Evolutionary conservation across 768 basidiomycete genomes (phyloP), one percentile per base, ranked within the genome.

Genomic region (Ephemerocybe angulata): DNA sequence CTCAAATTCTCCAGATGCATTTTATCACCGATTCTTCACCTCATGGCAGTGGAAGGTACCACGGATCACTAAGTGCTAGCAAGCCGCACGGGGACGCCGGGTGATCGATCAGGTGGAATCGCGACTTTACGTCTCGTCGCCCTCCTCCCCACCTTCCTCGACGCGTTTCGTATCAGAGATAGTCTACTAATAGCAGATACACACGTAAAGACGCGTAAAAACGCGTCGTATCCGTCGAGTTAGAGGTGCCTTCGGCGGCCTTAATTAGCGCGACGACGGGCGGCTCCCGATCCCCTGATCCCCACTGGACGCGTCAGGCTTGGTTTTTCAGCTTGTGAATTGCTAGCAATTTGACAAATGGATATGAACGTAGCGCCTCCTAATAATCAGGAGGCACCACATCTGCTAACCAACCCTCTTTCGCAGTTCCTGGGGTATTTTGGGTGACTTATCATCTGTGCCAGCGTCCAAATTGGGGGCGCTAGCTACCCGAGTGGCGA

Each of bases 151-250:
- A 30, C 15, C 24, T 46, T 53, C 46, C n/a, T 51, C 21, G 52
- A 60, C 54, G 61, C 58, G 58, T 60, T 48, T 59, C 50, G 22
- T 31, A 38, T 46, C 29, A 40, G 30, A 47, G 48, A 51, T 27
- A 28, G 24, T 25, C 37, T 51, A 33, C 31, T 24, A 22, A 42
- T 42, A 43, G 56, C 53, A 42, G 55, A 37, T 51, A 52, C 15
- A 57, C 46, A 71, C 67, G 66, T 69, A 73, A 76, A 63, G 59
- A 75, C 77, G 76, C 77, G 76, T 75, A 68, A 72, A 71, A 64
- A 77, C 77, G 76, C 76, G 75, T 77, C 65, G 58, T 5, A 1
- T 24, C 11, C 28, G 11, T 15, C 29, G 21, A 30, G n/a, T 49
- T 49, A 10, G 4, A 49, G 13, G 30, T 28, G n/a, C 27, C 44